Evolutionary conservation across 176 grass and related monocot species (phyloP), one percentile per base, ranked within the genome.

Genomic region (Oryza rufipogon): DNA sequence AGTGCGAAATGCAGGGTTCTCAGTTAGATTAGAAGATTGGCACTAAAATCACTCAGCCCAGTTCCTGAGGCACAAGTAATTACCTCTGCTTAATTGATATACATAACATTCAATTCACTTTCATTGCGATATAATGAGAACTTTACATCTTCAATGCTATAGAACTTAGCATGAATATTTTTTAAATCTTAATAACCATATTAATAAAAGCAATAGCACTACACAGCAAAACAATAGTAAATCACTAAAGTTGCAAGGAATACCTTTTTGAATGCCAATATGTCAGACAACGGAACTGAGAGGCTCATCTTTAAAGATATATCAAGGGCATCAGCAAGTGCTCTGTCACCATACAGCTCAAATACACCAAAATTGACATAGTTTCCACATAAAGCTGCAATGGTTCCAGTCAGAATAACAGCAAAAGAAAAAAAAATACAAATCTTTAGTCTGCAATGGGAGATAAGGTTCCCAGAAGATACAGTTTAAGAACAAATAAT

Each of bases 331-430:
- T 99, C 93, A 25, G 91, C 93, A 78, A 99, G 91, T 73, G 97
- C 97, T 79, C 88, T 94, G 60, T 99, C 97, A 80, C 93, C 93
- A 85, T 99, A 99, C 56, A 99, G 82, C 85, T 99, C 97, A 88
- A 99, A 99, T 66, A 99, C 97, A 70, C 97, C 97, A 70, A 96
- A 99, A 75, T 99, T 99, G 75, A 96, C 97, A 71, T 99, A 99
- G 88, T 94, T 99, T 41, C 97, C 93, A 54, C 93, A 87, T 82
- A 99, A 92, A 84, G 97, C 97, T 99, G 90, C 58, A 83, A 64
- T 20, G 63, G 78, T 69, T 67, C 3, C 34, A 70, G 5, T 86
- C 22, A 89, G 49, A 87, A 85, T 33, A 56, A 66, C 58, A 82
- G 22, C 74, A 66, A 38, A 41, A 87, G 77, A 68, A 77, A 78